Evolutionary conservation across 371 early-diverging fungal species (phyloP), one percentile per base, ranked within the genome.

Genomic region (Gilbertella persicaria): DNA sequence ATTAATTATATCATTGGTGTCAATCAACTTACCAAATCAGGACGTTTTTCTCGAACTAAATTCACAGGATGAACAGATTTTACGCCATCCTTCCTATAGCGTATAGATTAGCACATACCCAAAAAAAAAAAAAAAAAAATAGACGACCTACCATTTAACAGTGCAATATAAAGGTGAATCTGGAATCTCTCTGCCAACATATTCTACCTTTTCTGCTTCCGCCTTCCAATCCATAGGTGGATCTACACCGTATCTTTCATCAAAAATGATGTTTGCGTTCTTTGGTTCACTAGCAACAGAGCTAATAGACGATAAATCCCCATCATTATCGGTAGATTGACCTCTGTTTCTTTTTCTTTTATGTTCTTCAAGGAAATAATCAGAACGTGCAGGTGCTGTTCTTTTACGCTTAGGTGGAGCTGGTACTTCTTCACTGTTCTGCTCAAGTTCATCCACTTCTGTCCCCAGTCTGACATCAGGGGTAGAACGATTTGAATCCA

Each of bases 161-260:
- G 39, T 20, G 36, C 57, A 57, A 44, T 48, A 57, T 3, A 62
- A 30, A 20, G 53, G 53, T 0, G 49, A 41, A 1, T 36, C 40
- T 19, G 28, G n/a, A 0, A 51, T 12, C 42, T 59, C 56, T 28
- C 40, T 41, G 0, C 65, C 65, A 23, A 59, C 55, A 36, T 59
- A 60, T 39, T 35, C 45, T 1, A 60, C 47, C 16, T 52, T 45
- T 8, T 42, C 39, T 16, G 55, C 55, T 4, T 43, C 28, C 3
- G 25, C 9, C 4, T 47, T 10, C 59, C 64, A 58, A 40, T 64
- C 53, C 6, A 20, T 24, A 20, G 13, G n/a, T 25, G 47, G 36
- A 20, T 56, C 49, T 12, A 16, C 20, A 0, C 25, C 50, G 28
- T 30, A 52, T 7, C 33, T 19, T 2, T 53, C 53, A 19, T 62